Conservation (phyloP, 805 yeast genomes). For the Teunomyces panamensis region DNA sequence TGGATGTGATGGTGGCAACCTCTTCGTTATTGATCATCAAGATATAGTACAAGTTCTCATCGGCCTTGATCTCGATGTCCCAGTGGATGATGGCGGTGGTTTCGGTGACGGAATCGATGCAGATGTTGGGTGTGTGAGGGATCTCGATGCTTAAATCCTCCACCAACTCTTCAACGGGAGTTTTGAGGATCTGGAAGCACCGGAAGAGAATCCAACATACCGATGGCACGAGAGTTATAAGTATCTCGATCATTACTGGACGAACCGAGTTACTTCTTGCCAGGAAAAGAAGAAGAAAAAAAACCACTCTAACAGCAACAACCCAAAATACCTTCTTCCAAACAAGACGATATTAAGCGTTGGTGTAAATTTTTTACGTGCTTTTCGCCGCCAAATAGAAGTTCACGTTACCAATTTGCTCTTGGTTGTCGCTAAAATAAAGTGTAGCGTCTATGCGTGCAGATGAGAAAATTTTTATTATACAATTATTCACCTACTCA, state of each 20-base stretch:
- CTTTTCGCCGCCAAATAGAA: too few species aligned
- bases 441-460: background rate
- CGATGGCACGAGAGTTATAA: conserved; percentile 29
- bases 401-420: background rate
- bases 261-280: too few species aligned
- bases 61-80: conserved; percentile 38
- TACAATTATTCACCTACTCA: too few species aligned
- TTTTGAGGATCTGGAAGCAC: conserved; percentile 31
- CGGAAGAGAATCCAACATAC: conserved; percentile 40
- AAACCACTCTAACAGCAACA: background rate
- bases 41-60: conserved; percentile 32
- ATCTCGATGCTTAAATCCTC: conserved; percentile 48
- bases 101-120: conserved; percentile 51
- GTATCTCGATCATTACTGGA: conserved; percentile 19
- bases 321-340: background rate
- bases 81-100: conserved; percentile 52
- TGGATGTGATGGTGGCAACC: conserved; percentile 34
- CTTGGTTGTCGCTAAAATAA: background rate
- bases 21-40: conserved; percentile 34
- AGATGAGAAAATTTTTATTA: background rate
- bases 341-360: too few species aligned
- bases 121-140: conserved; percentile 54
- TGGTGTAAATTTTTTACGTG: too few species aligned
- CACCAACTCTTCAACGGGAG: conserved; percentile 49
- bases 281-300: background rate